Base-by-base conservation (phyloP, 2,329 filamentous ascomycete species). In the Clarireedia hainanense region DNA sequence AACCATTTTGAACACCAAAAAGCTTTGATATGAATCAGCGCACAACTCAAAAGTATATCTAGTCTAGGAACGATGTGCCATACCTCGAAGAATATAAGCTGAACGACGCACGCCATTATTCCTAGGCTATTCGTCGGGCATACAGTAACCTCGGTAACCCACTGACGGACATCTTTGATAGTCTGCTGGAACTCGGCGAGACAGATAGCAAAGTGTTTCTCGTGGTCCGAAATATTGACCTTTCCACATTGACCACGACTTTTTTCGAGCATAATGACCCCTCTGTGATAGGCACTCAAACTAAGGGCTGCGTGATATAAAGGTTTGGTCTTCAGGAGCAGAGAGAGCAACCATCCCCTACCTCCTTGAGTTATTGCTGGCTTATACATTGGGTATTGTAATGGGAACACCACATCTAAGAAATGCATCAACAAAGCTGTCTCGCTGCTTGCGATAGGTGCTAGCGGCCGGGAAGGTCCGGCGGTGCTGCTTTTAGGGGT, bases 301-400 rank as follows among this genome's bases (percentile, higher is more conserved):
- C 79, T 78, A 17, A 84, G 71, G 47, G 76, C 75, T 2, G 78
- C 77, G 65, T 84, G 79, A 67, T 78, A 82, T 20, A 84, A 72
- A 1, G 79, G 73, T 58, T 77, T 79, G 67, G 81, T 83, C 57
- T 74, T 76, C 55, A 79, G 74, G 9, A 85, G 71, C 43, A 81
- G 70, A 10, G 52, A 55, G 10, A 30, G 79, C 75, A 37, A 85
- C 83, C 82, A 86, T 26, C 78, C 76, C 49, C 79, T 75, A 14
- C 81, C 82, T n/a, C 80, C 77, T 55, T 79, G 72, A 3, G 80
- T 71, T 5, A 82, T 64, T 2, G 73, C 72, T 0, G 82, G 82
- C 1, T 73, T 74, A 67, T 85, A 85, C 65, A 84, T 82, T 5
- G 83, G 83, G 63, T 82, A 85, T 1, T 85, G 69, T 60, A 83